These are phyloP conservation scores for Acacia melanoxylon DNA, from an alignment of 306 rosid species.

Conservation along the genomic window DNA sequence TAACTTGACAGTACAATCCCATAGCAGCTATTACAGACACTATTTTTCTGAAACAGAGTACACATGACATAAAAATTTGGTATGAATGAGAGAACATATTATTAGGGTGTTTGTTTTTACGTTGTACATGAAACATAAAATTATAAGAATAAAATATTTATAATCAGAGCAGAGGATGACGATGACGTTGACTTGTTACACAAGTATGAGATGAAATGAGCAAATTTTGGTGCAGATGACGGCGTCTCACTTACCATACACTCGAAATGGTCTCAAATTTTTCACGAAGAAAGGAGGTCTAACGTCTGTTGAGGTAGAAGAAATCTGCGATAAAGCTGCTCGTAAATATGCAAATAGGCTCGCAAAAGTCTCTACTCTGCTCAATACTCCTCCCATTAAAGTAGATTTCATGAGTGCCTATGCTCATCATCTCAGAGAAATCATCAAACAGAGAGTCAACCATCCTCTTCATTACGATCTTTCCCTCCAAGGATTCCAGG, in stretches of 20 bases:
- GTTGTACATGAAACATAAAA: no score
- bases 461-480: constrained; percentile 81
- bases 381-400: constrained; percentile 42
- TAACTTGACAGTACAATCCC: no score
- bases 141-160: no score
- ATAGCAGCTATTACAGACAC: background rate
- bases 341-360: constrained; percentile 73
- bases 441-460: constrained; percentile 71
- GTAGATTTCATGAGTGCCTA: constrained; percentile 86
- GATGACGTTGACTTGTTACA: no score
- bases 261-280: constrained; percentile 83
- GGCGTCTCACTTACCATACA: constrained; percentile 90
- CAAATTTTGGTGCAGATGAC: constrained; percentile 62
- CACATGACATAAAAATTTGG: background rate
- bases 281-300: constrained; percentile 86
- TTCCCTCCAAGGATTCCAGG: constrained; percentile 90
- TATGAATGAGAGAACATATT: no score
- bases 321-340: constrained; percentile 77
- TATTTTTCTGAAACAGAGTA: background rate
- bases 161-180: no score
- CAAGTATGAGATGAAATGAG: background rate
- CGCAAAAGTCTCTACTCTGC: constrained; percentile 62
- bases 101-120: no score
- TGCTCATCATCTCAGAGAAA: constrained; percentile 65
- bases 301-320: constrained; percentile 71